Conservation (phyloP, 2,329 filamentous ascomycete genomes). For the Pseudocercospora crystallina region DNA sequence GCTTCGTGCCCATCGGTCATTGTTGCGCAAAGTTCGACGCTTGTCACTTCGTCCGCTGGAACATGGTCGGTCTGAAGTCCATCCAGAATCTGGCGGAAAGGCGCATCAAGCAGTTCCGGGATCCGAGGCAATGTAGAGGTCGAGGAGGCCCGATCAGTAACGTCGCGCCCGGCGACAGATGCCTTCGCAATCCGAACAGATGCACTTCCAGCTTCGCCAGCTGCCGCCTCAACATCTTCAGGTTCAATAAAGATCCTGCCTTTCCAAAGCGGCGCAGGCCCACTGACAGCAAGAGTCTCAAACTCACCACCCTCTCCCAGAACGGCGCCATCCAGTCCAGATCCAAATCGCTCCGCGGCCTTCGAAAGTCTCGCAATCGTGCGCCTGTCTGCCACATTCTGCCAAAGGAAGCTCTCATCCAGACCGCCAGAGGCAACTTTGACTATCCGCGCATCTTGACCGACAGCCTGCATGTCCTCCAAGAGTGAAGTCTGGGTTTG, state of each 20-base stretch:
- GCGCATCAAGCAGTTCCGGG: constrained; percentile 66
- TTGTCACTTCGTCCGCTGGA: neutral
- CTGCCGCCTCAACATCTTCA: constrained; percentile 53
- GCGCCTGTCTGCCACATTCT: constrained; percentile 64
- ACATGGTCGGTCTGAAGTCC: neutral
- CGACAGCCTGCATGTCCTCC: constrained; percentile 74
- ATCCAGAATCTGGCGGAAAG: constrained; percentile 51
- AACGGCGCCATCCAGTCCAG: constrained; percentile 65
- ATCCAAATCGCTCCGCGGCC: constrained; percentile 67
- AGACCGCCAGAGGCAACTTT: constrained; percentile 92
- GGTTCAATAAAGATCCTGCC: constrained; percentile 64
- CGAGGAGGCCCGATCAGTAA: neutral
- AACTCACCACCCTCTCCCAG: constrained; percentile 95
- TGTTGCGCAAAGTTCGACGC: too few relatives aligned
- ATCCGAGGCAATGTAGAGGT: constrained; percentile 40
- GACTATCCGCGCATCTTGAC: constrained; percentile 85
- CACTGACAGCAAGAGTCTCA: constrained; percentile 85
- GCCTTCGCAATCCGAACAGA: constrained; percentile 66
- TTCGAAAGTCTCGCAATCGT: constrained; percentile 51
- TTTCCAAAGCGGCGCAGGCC: constrained; percentile 71
- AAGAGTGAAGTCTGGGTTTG: constrained; percentile 58
- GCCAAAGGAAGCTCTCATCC: constrained; percentile 77
- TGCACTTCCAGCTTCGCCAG: constrained; percentile 74
- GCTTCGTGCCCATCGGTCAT: too few relatives aligned
- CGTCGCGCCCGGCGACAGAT: constrained; percentile 38